Evolutionary conservation across 2,329 filamentous ascomycete genomes (phyloP).

Genomic region (Botryotinia narcissicola): DNA sequence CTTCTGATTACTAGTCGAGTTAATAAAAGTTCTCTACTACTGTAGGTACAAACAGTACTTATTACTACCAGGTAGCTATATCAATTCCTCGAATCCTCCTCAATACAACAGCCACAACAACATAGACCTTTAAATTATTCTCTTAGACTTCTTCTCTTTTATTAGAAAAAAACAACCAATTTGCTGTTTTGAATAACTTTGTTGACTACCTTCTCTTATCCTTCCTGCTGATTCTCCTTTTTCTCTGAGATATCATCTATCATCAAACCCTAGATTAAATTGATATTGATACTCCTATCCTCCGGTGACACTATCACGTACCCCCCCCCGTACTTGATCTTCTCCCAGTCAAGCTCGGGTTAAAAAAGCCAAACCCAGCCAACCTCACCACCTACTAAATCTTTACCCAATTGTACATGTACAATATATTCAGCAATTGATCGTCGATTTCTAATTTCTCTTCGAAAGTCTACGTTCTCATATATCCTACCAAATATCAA

Average conservation of each 20-base stretch:
- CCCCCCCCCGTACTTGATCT: background rate
- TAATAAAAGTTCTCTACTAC: background rate
- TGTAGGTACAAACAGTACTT: background rate
- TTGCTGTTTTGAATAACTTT: background rate
- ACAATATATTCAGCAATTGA: conserved; percentile 12
- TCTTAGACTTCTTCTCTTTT: conserved; percentile 9
- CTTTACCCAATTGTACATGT: conserved; percentile 3
- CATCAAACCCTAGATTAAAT: background rate
- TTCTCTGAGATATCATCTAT: background rate
- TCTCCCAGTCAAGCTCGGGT: background rate
- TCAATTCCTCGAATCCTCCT: background rate
- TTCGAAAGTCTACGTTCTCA: background rate
- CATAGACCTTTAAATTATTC: background rate
- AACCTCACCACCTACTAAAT: conserved; percentile 7
- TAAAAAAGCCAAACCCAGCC: conserved; percentile 6
- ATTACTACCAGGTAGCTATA: background rate
- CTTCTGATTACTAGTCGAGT: background rate
- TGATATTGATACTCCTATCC: conserved; percentile 11
- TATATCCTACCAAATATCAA: background rate
- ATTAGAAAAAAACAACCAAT: background rate
- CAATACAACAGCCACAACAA: background rate
- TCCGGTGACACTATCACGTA: background rate
- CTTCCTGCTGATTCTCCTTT: background rate
- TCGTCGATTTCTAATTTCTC: background rate
- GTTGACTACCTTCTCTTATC: background rate